Base-by-base conservation (phyloP, 2,329 filamentous ascomycete genomes). In the Hypoxylon sp. region DNA sequence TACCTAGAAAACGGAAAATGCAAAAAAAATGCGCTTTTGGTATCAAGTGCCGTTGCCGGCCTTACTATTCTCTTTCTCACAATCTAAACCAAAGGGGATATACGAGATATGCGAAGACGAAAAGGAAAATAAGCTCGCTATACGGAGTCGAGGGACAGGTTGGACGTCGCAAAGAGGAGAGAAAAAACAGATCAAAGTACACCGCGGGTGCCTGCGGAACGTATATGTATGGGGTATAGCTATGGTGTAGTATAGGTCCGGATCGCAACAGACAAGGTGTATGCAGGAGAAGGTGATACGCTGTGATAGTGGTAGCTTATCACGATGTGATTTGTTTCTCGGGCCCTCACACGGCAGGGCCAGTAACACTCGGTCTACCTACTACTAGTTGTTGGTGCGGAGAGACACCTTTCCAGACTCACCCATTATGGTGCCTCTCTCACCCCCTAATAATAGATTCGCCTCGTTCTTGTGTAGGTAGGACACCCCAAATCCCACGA, bases 41-140 rank as follows among this genome's bases (percentile, higher is more conserved):
- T 59, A 63, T 61, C 25, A 51, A 5, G 30, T 62, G 67, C 67
- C 67, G 67, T 69, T 53, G 67, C 67, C 67, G 67, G 67, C 67
- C 37, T 49, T 59, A 52, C 37, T 51, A 42, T 47, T 55, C 25
- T 58, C 34, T 48, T 37, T 57, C 40, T 58, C 52, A 16, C 30
- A 58, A 45, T 67, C 63, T 66, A 67, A 43, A 62, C 56, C 57
- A 58, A 62, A n/a, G 53, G 58, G 59, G 55, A 55, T 63, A 66
- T 65, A 64, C 38, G 61, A 54, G 59, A 64, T 61, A 67, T 61
- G 57, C 40, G 55, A 64, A 51, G 54, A 63, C 40, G 47, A 61
- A 61, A 65, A 62, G 61, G 52, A 61, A 25, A 66, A 64, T 60
- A 60, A 50, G 44, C 52, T 48, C 48, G 63, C 57, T 64, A 63